Evolutionary conservation across 2,329 filamentous ascomycete species (phyloP), one percentile per base, ranked within the genome.

Genomic region (Xylariaceae sp.): DNA sequence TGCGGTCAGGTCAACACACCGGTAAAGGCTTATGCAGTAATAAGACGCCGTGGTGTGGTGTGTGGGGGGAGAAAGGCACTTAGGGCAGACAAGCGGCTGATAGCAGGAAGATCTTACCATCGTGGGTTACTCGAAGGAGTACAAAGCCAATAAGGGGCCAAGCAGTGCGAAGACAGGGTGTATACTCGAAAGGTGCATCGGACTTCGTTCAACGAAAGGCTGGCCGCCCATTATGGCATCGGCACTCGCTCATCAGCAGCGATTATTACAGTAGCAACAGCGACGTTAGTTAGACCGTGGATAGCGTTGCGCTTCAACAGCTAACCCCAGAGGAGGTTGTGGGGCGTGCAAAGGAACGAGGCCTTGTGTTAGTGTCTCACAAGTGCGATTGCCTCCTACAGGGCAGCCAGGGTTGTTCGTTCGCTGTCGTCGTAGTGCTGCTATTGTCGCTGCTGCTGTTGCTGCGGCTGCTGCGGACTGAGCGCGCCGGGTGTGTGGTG

Each of bases 51-150:
- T n/a, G n/a, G n/a, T n/a, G n/a, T n/a, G n/a, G n/a, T n/a, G n/a
- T 56, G 48, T 50, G 52, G 47, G 56, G 47, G 55, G 43, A 41
- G 49, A 41, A 50, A 48, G 47, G 42, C 45, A 50, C n/a, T n/a
- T n/a, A n/a, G n/a, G n/a, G n/a, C n/a, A n/a, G n/a, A n/a, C n/a
- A n/a, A 45, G 49, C 50, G 52, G 44, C 55, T 46, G 52, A 52
- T 59, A 61, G 52, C 48, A 58, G 56, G 60, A 59, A 58, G 55
- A 59, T 63, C 62, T 65, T 63, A 65, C 62, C 62, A 65, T 65
- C 56, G 57, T 60, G 47, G 44, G 50, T 59, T 53, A 55, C 56
- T 55, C 47, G 53, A 58, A 59, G 58, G 62, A 64, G 62, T 61
- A 60, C 64, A 62, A 56, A 56, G 63, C 61, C 60, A 60, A 52